Conservation (phyloP, 495 filamentous ascomycete species). For the Aspergillus sclerotioniger region DNA sequence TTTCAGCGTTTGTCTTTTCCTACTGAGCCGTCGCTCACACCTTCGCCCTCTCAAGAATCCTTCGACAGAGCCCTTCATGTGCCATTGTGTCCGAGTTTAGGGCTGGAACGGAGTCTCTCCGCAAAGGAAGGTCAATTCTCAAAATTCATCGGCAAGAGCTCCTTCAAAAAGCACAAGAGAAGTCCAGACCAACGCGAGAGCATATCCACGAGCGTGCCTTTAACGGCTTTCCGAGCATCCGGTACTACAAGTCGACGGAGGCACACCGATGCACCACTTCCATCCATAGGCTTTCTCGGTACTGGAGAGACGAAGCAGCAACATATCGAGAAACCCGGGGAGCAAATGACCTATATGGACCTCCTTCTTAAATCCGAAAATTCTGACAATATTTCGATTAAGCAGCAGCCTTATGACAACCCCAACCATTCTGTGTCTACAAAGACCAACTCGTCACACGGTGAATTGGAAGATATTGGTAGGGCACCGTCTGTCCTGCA, state of each 20-base stretch:
- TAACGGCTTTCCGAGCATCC: slow-evolving; percentile 22
- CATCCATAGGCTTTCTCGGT: slow-evolving; percentile 35
- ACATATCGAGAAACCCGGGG: slow-evolving; percentile 1
- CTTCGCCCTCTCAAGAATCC: slow-evolving; percentile 26
- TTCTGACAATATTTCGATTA: not conserved
- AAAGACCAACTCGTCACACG: slow-evolving; percentile 13
- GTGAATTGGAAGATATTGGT: slow-evolving; percentile 10
- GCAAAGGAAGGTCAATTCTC: slow-evolving; percentile 30
- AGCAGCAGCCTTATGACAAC: not conserved
- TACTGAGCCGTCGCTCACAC: slow-evolving; percentile 38
- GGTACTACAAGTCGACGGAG: slow-evolving; percentile 29
- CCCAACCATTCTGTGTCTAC: slow-evolving; percentile 21
- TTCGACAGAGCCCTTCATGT: slow-evolving; percentile 19
- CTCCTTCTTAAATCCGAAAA: slow-evolving; percentile 26
- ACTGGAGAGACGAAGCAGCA: slow-evolving; percentile 13
- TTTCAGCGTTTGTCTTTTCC: slow-evolving; percentile 40
- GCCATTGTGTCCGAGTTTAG: slow-evolving; percentile 4
- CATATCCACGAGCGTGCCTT: slow-evolving; percentile 33
- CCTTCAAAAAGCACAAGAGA: slow-evolving; percentile 34
- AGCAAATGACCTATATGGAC: slow-evolving; percentile 40
- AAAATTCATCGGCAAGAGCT: slow-evolving; percentile 33
- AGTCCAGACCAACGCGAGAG: slow-evolving; percentile 33
- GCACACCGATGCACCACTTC: slow-evolving; percentile 42
- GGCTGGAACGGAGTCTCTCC: slow-evolving; percentile 24
- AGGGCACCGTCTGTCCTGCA: slow-evolving; percentile 30